Base-by-base conservation (phyloP, 495 filamentous ascomycete species). In the Tuber aestivum region DNA sequence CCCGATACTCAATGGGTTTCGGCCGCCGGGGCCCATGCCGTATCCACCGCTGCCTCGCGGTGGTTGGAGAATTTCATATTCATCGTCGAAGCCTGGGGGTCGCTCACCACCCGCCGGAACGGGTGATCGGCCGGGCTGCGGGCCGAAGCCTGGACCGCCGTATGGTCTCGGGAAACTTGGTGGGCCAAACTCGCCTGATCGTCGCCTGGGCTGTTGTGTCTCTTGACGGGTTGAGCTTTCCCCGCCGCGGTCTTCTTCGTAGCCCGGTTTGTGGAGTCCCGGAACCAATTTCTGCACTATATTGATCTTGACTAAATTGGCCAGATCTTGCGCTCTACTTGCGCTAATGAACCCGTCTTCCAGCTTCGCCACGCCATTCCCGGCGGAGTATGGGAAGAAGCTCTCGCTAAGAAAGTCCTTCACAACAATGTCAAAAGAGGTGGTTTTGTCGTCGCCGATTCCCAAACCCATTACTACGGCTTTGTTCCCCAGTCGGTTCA, bases 31-130 rank as follows among this genome's bases (percentile, higher is more conserved):
- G 44, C 83, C 84, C 42, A 82, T 85, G 9, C 48, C 45, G n/a
- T 81, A 78, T 4, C 74, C 74, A 27, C 88, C 87, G 27, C 89
- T 88, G 23, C 88, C 87, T 27, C 89, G 88, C 0, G 88, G 88
- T 2, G 90, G 93, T 1, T 89, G 86, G 70, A 92, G 88, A 70
- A 98, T 87, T 72, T 98, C 93, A 81, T 92, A 93, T 79, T 97
- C 94, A 85, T 98, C 94, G 76, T 97, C 95, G 80, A 98, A 98
- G 32, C 89, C 94, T 5, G 95, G 95, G 0, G 94, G 93, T 0
- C 90, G 88, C 77, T 96, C 93, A 74, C 94, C 94, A n/a, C 88
- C 92, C 1, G 87, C 84, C 32, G 94, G 94, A 40, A 90, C 84
- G 1, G 92, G 92, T 14, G 86, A 87, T 3, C 56, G 76, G 10